phyloP scores from a whole-genome alignment of 495 filamentous ascomycete species.

The Xylaria flabelliformis region DNA sequence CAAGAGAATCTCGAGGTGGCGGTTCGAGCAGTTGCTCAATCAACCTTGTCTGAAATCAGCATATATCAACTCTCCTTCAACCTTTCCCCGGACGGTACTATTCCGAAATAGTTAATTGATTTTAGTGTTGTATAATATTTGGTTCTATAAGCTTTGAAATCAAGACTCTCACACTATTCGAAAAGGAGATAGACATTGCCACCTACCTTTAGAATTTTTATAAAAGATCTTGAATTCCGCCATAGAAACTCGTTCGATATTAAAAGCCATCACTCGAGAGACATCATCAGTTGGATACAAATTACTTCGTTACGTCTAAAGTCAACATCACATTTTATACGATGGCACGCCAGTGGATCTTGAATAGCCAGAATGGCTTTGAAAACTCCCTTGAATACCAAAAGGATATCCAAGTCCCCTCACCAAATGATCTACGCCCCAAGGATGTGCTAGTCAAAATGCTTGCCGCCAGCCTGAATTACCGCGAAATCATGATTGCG shows the following conservation, averaged over 20 bases:
- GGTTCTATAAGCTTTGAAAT: background rate
- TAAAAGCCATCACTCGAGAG: background rate
- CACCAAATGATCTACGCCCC: constrained; percentile 23
- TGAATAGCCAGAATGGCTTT: constrained; percentile 28
- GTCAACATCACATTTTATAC: background rate
- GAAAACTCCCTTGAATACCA: constrained; percentile 26
- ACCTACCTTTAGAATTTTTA: background rate
- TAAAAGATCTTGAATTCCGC: background rate
- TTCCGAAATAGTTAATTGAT: constrained; percentile 8
- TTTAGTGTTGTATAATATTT: background rate
- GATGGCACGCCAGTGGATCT: constrained; percentile 26
- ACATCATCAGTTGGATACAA: background rate
- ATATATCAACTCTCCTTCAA: background rate
- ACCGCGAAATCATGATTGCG: constrained; percentile 69
- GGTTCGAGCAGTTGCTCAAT: background rate
- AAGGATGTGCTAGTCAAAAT: constrained; percentile 59
- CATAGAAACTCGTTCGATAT: background rate
- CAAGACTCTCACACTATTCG: background rate
- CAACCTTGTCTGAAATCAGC: no score
- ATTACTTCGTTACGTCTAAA: background rate
- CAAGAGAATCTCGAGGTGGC: background rate
- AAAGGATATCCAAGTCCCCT: constrained; percentile 22
- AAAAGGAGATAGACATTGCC: background rate
- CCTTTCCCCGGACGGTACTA: background rate
- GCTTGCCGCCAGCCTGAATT: constrained; percentile 68